A percentile compares a stretch with the other conserved stretches of the same genome.
phyloP scores from a whole-genome alignment of 495 filamentous ascomycete species.

The Pyrenopolyporus hunteri region DNA sequence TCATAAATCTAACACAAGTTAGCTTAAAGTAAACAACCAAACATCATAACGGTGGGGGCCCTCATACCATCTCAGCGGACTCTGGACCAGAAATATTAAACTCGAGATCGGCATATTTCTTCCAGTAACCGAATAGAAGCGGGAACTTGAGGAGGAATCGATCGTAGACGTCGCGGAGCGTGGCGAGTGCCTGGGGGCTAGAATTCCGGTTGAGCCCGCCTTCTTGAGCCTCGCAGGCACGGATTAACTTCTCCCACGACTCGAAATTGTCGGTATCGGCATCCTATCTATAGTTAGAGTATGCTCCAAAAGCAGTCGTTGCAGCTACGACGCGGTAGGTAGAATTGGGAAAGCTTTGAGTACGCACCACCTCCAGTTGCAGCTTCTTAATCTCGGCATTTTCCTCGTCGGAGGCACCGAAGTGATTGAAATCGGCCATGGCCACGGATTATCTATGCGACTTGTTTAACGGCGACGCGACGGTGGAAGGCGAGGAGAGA shows the following conservation, averaged over 20 bases:
- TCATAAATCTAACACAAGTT: slow-evolving; percentile 76
- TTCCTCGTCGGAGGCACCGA: slow-evolving; percentile 81
- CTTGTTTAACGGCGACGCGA: slow-evolving; percentile 12
- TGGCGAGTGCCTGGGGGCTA: slow-evolving; percentile 88
- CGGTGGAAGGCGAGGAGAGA: background rate
- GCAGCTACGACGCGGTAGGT: background rate
- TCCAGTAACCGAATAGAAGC: slow-evolving; percentile 97
- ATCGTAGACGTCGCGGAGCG: slow-evolving; percentile 84
- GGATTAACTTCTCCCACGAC: slow-evolving; percentile 91
- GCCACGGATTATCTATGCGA: background rate
- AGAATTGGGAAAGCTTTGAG: background rate
- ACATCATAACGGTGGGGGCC: background rate
- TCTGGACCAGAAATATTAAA: slow-evolving; percentile 97
- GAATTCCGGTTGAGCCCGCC: slow-evolving; percentile 96
- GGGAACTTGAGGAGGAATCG: slow-evolving; percentile 95
- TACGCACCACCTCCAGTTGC: slow-evolving; percentile 75
- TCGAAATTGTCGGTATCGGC: slow-evolving; percentile 92
- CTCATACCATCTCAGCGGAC: slow-evolving; percentile 91
- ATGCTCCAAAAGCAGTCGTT: slow-evolving; percentile 2
- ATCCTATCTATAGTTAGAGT: slow-evolving; percentile 48
- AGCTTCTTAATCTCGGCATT: slow-evolving; percentile 83
- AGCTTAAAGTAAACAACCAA: background rate
- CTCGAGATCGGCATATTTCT: slow-evolving; percentile 98
- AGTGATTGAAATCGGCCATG: slow-evolving; percentile 62
- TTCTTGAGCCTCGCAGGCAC: slow-evolving; percentile 80